A percentile compares a stretch with the other conserved stretches of the same genome.
Conservation (phyloP, 2,329 filamentous ascomycete genomes). For the Paraphaeosphaeria sporulosa region DNA sequence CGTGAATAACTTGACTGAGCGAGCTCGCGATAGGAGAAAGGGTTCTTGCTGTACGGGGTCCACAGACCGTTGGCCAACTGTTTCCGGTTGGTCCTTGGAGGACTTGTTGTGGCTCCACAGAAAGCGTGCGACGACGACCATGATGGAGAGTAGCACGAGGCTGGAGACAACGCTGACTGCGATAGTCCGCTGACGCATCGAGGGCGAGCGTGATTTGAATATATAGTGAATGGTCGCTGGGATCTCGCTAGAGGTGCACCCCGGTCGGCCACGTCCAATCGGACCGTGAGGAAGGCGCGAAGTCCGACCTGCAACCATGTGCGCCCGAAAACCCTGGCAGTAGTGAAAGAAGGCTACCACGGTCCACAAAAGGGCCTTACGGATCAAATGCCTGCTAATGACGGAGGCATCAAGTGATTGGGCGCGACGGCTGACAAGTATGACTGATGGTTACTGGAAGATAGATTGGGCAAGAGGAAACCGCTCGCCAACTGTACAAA, state of each 20-base stretch:
- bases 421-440: background rate
- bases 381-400: background rate
- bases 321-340: background rate
- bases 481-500: background rate
- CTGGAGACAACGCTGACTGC: constrained; percentile 26
- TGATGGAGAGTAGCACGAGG: constrained; percentile 25
- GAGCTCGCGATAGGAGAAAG: constrained; percentile 23
- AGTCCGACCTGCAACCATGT: constrained; percentile 13
- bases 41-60: constrained; percentile 23
- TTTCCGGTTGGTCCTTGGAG: constrained; percentile 22
- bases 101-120: constrained; percentile 31
- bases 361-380: background rate
- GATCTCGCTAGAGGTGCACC: constrained; percentile 14
- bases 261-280: constrained; percentile 28
- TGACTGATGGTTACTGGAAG: background rate
- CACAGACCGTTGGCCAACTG: constrained; percentile 16
- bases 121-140: constrained; percentile 41
- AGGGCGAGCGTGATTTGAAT: constrained; percentile 23
- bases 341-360: background rate
- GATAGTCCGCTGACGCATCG: constrained; percentile 29
- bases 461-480: no score
- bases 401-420: background rate
- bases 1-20: constrained; percentile 31
- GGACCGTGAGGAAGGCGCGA: constrained; percentile 36
- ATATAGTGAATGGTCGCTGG: constrained; percentile 22